phyloP scores from a whole-genome alignment of 108 stramenopile species.

The Skeletonema grethae region DNA sequence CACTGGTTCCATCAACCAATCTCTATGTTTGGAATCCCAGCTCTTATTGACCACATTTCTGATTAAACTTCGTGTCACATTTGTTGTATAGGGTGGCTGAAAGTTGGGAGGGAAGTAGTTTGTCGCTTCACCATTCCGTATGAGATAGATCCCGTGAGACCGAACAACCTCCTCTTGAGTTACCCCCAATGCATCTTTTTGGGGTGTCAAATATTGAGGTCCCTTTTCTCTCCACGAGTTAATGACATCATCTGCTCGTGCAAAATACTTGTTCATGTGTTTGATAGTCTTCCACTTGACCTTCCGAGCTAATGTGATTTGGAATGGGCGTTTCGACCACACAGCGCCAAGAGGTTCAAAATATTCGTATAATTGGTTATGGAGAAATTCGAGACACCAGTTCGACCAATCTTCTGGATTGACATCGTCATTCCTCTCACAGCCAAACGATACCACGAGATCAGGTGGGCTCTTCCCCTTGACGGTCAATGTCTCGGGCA shows the following conservation, averaged over 20 bases:
- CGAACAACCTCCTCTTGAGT: slow-evolving; percentile 77
- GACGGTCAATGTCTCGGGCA: slow-evolving; percentile 82
- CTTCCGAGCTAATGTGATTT: slow-evolving; percentile 79
- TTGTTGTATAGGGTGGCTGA: slow-evolving; percentile 88
- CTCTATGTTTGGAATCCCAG: slow-evolving; percentile 83
- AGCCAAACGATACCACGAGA: slow-evolving; percentile 82
- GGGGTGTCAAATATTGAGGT: slow-evolving; percentile 82
- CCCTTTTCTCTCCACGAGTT: slow-evolving; percentile 89
- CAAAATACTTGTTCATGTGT: slow-evolving; percentile 93
- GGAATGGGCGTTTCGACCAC: slow-evolving; percentile 85
- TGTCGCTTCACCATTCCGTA: slow-evolving; percentile 80
- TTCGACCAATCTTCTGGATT: slow-evolving; percentile 91
- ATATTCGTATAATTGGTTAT: slow-evolving; percentile 89
- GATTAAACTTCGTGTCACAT: slow-evolving; percentile 78
- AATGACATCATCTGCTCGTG: slow-evolving; percentile 80
- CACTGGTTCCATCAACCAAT: slow-evolving; percentile 79
- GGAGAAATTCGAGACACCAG: slow-evolving; percentile 91
- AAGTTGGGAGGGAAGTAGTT: slow-evolving; percentile 93
- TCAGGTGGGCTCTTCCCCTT: slow-evolving; percentile 80
- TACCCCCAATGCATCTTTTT: slow-evolving; percentile 59
- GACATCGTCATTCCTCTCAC: slow-evolving; percentile 86
- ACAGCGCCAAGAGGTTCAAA: slow-evolving; percentile 68
- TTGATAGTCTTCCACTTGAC: slow-evolving; percentile 91
- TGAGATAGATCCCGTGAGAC: slow-evolving; percentile 86
- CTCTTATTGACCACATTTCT: slow-evolving; percentile 76